phyloP scores from a whole-genome alignment of 768 basidiomycete species.

The Podaxis sp. region DNA sequence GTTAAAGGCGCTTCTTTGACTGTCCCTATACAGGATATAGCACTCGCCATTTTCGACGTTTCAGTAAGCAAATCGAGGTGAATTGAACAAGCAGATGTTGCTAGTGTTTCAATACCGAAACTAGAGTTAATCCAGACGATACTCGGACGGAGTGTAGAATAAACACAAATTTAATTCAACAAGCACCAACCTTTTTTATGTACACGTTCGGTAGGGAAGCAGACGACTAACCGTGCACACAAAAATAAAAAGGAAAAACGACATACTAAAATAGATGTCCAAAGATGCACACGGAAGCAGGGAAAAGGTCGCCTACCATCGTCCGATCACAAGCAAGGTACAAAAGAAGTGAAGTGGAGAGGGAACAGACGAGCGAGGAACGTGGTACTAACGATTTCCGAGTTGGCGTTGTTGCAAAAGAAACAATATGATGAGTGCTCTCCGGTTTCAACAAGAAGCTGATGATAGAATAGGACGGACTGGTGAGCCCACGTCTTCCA shows the following conservation, averaged over 20 bases:
- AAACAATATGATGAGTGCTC: constrained; percentile 6
- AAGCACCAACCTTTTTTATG: constrained; percentile 13
- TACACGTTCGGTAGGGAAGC: background rate
- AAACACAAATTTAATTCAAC: background rate
- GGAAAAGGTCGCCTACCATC: constrained; percentile 6
- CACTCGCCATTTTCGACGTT: too few species aligned
- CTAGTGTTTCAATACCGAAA: too few species aligned
- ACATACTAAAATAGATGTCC: background rate
- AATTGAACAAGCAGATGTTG: too few species aligned
- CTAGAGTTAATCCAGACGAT: too few species aligned
- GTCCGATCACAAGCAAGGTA: background rate
- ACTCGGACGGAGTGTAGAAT: background rate
- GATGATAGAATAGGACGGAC: constrained; percentile 15
- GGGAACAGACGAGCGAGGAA: too few species aligned
- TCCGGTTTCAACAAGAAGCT: background rate
- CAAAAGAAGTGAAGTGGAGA: too few species aligned
- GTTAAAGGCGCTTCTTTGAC: too few species aligned
- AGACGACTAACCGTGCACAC: constrained; percentile 13
- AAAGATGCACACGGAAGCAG: background rate
- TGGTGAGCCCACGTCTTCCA: constrained; percentile 15
- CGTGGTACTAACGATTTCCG: too few species aligned
- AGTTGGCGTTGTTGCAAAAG: background rate
- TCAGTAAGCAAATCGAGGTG: too few species aligned
- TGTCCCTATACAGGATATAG: too few species aligned
- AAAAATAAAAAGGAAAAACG: background rate